A percentile compares a stretch with the other conserved stretches of the same genome.
Evolutionary conservation across 257 asterid genomes (phyloP).

Genomic region (Solanum raphanifolium): DNA sequence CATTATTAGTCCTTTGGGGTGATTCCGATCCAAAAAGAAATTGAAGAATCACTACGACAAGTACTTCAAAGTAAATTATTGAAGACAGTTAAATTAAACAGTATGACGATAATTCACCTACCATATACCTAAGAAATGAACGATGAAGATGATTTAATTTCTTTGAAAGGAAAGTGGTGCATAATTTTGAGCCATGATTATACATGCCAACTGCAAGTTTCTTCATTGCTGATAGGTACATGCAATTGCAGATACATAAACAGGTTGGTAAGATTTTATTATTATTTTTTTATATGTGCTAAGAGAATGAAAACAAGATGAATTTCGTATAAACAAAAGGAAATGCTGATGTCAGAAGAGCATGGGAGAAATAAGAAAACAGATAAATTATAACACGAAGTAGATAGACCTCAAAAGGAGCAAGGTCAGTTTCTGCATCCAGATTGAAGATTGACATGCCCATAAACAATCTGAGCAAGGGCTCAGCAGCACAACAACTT

Average conservation of each 20-base stretch:
- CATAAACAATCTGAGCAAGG: slow-evolving; percentile 49
- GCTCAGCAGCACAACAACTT: slow-evolving; percentile 50
- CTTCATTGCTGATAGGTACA: background rate
- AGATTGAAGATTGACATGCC: slow-evolving; percentile 55
- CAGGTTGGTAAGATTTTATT: background rate
- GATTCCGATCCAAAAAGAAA: background rate
- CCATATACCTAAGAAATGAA: background rate
- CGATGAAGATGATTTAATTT: background rate
- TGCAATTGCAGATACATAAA: background rate
- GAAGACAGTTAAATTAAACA: background rate
- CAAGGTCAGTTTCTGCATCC: slow-evolving; percentile 42
- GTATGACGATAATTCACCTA: background rate
- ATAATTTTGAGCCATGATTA: background rate
- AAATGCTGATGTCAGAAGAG: background rate
- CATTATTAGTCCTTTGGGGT: background rate
- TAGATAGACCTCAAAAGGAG: slow-evolving; percentile 64
- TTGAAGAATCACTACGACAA: background rate
- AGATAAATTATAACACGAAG: background rate
- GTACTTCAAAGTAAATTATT: background rate
- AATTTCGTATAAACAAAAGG: background rate
- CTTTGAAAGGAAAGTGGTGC: background rate
- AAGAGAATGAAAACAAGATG: background rate
- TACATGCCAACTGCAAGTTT: background rate
- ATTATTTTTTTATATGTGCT: background rate
- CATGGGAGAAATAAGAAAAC: background rate